Evolutionary conservation across 306 rosid genomes (phyloP), one percentile per base, ranked within the genome.

Genomic region (Herpetospermum pedunculosum): DNA sequence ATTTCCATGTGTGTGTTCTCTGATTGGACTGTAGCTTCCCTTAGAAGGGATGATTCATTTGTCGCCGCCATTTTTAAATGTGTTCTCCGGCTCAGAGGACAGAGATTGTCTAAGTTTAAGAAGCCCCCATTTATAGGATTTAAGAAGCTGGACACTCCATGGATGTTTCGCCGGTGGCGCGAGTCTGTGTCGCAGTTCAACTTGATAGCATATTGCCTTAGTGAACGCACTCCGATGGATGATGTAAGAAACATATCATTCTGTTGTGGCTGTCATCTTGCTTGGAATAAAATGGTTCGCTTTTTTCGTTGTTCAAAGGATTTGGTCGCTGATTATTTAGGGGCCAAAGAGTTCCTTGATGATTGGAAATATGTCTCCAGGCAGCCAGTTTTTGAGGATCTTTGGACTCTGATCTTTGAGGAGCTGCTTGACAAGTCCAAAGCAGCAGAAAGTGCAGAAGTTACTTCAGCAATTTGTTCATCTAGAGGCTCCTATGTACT

Each of bases 101-200:
- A 79, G 8, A 28, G 4, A 3, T 75, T 79, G 85, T 30, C 69
- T 34, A 1, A 5, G 19, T 1, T 8, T 1, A 7, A 41, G 9
- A 1, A 50, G 4, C 13, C 15, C 11, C 32, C 40, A n/a, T 47
- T 60, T 26, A 1, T 6, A 21, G 37, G 8, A 29, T 44, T 0
- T 23, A 32, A 3, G 4, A 50, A 23, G 3, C 44, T 80, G 79
- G 21, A 30, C 18, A 80, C 76, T 11, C 35, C 1, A 14, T 1
- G 75, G 23, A 9, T 77, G 0, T 74, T 52, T 41, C 83, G 84
- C 1, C 81, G 89, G 65, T 87, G 92, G 92, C 77, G 76, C 15
- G 84, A 75, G 62, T 55, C 79, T 9, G 48, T 87, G 9, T 63
- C 80, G 2, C 34, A 47, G 10, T 70, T 25, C 79, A 85, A 85